These are phyloP conservation scores for Vigna reflexopilosa DNA, from an alignment of 306 rosid genomes.

Conservation along the genomic window DNA sequence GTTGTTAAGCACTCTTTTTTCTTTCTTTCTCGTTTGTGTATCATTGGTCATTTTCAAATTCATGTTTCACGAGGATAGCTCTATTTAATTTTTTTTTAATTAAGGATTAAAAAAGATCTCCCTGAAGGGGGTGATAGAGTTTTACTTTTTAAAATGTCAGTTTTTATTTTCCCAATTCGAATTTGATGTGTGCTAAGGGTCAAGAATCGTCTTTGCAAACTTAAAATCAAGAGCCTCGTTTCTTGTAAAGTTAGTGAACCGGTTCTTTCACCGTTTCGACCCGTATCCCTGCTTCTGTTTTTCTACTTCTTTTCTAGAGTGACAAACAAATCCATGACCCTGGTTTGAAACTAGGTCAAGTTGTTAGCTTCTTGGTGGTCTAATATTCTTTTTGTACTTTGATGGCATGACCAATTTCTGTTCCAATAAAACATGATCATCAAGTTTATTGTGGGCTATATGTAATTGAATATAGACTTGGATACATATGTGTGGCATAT, in stretches of 20 bases:
- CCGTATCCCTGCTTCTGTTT: not conserved
- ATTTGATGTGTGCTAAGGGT: slow-evolving; percentile 11
- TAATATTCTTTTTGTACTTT: not conserved
- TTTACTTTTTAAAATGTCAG: not conserved
- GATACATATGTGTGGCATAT: not conserved
- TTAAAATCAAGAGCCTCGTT: not conserved
- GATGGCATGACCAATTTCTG: not conserved
- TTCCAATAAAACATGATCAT: slow-evolving; percentile 10
- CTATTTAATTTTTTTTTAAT: not conserved
- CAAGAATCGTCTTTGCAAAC: not conserved
- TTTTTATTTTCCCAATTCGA: not conserved
- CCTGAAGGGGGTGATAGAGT: not conserved
- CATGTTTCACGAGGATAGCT: not conserved
- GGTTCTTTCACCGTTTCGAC: slow-evolving; percentile 9
- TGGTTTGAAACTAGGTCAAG: too few species aligned
- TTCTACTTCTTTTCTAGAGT: not conserved
- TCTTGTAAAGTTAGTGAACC: not conserved
- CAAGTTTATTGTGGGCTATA: not conserved
- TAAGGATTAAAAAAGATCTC: not conserved
- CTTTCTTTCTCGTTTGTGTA: not conserved
- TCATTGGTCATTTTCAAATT: slow-evolving; percentile 4
- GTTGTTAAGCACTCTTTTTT: not conserved
- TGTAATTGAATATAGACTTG: slow-evolving; percentile 16
- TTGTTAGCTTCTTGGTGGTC: too few species aligned
- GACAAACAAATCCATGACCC: not conserved